phyloP scores from a whole-genome alignment of 148 eudicot genomes.

The Chenopodium album region DNA sequence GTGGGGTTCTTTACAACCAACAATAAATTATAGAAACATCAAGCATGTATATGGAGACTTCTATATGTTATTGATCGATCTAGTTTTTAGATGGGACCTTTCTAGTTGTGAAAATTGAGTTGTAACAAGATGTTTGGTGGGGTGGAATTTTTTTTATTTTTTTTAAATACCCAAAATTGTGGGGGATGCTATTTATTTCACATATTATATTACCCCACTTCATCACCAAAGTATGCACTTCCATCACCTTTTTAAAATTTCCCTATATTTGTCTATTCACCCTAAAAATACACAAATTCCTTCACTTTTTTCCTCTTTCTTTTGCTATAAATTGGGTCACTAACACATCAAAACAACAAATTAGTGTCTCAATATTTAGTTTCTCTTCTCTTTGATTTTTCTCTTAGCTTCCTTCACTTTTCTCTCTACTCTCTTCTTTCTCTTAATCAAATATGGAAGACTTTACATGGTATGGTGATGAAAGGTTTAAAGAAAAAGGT shows the following conservation, averaged over 20 bases:
- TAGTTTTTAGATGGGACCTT: conserved; percentile 25
- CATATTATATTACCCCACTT: conserved; percentile 12
- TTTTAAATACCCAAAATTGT: conserved; percentile 15
- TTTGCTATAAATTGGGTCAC: conserved; percentile 24
- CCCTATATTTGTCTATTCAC: conserved; percentile 24
- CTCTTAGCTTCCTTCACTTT: too few species aligned
- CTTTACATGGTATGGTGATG: background rate
- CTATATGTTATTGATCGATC: conserved; percentile 7
- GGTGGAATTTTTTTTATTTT: background rate
- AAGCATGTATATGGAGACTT: conserved; percentile 5
- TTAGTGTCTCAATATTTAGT: conserved; percentile 26
- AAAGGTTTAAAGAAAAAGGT: conserved; percentile 18
- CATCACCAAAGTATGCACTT: conserved; percentile 17
- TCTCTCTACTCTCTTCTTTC: too few species aligned
- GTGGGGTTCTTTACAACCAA: conserved; percentile 21
- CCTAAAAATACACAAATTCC: conserved; percentile 2
- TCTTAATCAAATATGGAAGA: too few species aligned
- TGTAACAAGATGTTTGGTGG: conserved; percentile 31
- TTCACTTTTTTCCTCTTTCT: conserved; percentile 8
- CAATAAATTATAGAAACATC: conserved; percentile 8
- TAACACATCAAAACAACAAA: conserved; percentile 4
- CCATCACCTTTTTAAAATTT: conserved; percentile 12
- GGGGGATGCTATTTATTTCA: conserved; percentile 3
- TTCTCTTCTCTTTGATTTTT: conserved; percentile 2
- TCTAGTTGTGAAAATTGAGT: conserved; percentile 21